These are phyloP conservation scores for Penicillium sp. DNA, from an alignment of 2,329 filamentous ascomycete genomes.

Conservation along the genomic window DNA sequence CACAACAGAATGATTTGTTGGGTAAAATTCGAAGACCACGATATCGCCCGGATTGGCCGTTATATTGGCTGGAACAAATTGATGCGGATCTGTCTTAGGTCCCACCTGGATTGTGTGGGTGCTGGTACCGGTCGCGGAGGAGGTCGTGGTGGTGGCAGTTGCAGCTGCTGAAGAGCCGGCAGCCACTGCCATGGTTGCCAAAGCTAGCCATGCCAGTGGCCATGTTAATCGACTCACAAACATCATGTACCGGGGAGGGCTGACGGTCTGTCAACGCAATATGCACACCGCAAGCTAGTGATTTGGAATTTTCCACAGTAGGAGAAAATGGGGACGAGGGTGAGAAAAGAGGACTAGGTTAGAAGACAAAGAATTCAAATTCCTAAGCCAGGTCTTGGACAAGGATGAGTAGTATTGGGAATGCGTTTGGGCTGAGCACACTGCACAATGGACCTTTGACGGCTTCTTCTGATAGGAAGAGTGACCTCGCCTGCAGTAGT, in stretches of 20 bases:
- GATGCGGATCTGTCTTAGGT: constrained; percentile 31
- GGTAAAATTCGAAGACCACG: constrained; percentile 61
- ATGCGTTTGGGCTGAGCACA: background rate
- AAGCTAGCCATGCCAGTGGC: constrained; percentile 5
- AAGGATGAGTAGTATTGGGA: background rate
- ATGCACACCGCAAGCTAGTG: background rate
- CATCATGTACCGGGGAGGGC: constrained; percentile 7
- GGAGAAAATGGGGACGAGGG: background rate
- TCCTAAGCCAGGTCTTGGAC: background rate
- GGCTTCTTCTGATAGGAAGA: background rate
- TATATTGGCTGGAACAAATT: constrained; percentile 32
- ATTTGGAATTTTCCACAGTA: background rate
- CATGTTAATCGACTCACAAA: background rate
- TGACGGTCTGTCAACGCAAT: background rate
- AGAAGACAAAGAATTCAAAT: constrained; percentile 5
- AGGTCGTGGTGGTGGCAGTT: background rate
- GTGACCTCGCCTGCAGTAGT: too few relatives aligned
- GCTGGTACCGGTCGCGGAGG: constrained; percentile 20
- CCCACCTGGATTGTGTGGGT: constrained; percentile 40
- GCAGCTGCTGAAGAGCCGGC: background rate
- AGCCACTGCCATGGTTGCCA: constrained; percentile 3
- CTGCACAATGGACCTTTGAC: background rate
- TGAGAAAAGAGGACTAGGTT: background rate
- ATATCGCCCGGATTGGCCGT: constrained; percentile 34
- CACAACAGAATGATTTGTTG: constrained; percentile 64